Evolutionary conservation across 129 eudicot species (phyloP).

Genomic region (Mikania micrantha): DNA sequence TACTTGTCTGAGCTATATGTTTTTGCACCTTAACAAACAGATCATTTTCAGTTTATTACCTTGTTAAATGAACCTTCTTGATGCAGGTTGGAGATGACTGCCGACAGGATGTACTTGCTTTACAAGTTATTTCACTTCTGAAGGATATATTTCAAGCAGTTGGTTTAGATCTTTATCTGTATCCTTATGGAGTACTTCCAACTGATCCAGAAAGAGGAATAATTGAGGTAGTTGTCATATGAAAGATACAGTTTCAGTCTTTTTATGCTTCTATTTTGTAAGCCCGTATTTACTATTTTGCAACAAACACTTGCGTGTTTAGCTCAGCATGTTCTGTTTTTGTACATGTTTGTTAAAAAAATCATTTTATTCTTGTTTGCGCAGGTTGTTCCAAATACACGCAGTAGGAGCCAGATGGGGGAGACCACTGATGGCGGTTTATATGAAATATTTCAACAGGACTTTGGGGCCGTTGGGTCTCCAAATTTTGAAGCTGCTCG

Average conservation of each 20-base stretch:
- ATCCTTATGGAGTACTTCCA: slow-evolving; percentile 97
- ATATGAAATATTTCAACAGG: slow-evolving; percentile 97
- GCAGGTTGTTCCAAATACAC: slow-evolving; percentile 96
- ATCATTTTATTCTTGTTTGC: background rate
- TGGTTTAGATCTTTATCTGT: slow-evolving; percentile 80
- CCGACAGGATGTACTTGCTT: slow-evolving; percentile 97
- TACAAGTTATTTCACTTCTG: slow-evolving; percentile 91
- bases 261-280: background rate
- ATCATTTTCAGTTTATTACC: background rate
- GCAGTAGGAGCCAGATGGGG: slow-evolving; percentile 99
- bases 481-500: slow-evolving; percentile 96
- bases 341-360: background rate
- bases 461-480: slow-evolving; percentile 91
- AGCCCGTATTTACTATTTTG: background rate
- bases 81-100: slow-evolving; percentile 98
- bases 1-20: background rate
- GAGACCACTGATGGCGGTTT: slow-evolving; percentile 98
- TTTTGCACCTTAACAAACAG: slow-evolving; percentile 3
- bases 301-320: background rate
- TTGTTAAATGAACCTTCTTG: slow-evolving; percentile 1
- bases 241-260: background rate
- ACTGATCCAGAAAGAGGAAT: slow-evolving; percentile 97
- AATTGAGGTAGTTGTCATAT: slow-evolving; percentile 60
- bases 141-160: slow-evolving; percentile 91
- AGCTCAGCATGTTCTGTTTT: background rate